Percentiles rank a stretch among this genome's conserved stretches.
phyloP scores from a whole-genome alignment of 2,329 filamentous ascomycete species.

The Chalara sp. region DNA sequence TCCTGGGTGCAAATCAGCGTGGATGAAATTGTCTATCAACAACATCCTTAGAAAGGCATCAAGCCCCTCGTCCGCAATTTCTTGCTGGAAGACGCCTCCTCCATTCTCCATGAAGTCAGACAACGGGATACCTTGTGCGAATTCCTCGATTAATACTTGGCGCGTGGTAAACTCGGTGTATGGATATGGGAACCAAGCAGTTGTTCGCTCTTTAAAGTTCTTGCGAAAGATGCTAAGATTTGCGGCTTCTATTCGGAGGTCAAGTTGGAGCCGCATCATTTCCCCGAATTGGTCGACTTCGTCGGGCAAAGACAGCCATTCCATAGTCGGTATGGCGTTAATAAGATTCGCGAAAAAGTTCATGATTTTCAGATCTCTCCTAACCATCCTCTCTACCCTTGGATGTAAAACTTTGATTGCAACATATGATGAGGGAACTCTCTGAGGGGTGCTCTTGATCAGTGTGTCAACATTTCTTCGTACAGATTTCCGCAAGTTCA shows the following conservation, averaged over 20 bases:
- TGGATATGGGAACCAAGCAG: constrained; percentile 94
- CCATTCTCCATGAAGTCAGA: constrained; percentile 87
- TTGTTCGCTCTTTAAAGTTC: constrained; percentile 83
- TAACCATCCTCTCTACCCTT: constrained; percentile 78
- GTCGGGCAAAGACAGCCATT: constrained; percentile 94
- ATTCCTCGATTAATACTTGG: constrained; percentile 90
- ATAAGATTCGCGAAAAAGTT: constrained; percentile 77
- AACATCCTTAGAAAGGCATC: constrained; percentile 97
- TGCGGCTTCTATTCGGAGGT: constrained; percentile 87
- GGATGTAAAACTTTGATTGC: constrained; percentile 96
- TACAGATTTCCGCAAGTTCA: constrained; percentile 61
- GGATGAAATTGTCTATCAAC: constrained; percentile 93
- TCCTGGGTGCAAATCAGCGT: constrained; percentile 91
- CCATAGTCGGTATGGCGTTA: constrained; percentile 85
- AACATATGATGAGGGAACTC: constrained; percentile 86
- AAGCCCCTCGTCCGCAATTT: constrained; percentile 90
- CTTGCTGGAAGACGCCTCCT: constrained; percentile 85
- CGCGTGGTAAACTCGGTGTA: constrained; percentile 90
- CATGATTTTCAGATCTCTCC: constrained; percentile 93
- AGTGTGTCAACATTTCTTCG: constrained; percentile 77
- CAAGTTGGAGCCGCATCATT: constrained; percentile 98
- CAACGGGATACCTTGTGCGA: constrained; percentile 87
- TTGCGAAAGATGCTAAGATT: constrained; percentile 84
- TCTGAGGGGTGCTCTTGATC: constrained; percentile 76
- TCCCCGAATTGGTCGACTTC: constrained; percentile 91